These are phyloP conservation scores for Podospora pseudopauciseta DNA, from an alignment of 495 filamentous ascomycete genomes.

Conservation along the genomic window DNA sequence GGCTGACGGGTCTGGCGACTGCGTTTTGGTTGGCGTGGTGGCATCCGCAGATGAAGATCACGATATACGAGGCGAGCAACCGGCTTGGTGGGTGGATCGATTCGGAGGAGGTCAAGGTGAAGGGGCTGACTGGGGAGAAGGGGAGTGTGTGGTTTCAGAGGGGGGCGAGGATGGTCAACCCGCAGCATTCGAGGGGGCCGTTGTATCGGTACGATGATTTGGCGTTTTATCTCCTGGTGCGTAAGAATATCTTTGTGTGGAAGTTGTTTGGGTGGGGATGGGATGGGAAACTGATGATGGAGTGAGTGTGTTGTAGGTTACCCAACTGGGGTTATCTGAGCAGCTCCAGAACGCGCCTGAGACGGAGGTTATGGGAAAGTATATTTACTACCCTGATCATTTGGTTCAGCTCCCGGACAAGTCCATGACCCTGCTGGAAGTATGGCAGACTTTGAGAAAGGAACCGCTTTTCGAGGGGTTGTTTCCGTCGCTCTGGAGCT, in stretches of 20 bases:
- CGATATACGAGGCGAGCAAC: constrained; percentile 68
- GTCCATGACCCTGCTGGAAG: constrained; percentile 9
- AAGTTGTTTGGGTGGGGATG: too few relatives aligned
- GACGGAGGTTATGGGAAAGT: constrained; percentile 60
- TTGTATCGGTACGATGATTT: constrained; percentile 37
- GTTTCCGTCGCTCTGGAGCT: constrained; percentile 16
- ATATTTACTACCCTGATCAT: constrained; percentile 87
- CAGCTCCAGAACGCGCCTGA: constrained; percentile 51
- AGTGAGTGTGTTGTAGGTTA: constrained; percentile 47
- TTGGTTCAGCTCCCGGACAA: constrained; percentile 64
- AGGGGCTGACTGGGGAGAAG: constrained; percentile 39
- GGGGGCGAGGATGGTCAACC: constrained; percentile 76
- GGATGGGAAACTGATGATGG: too few relatives aligned
- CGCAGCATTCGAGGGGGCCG: constrained; percentile 24
- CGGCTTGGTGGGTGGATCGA: constrained; percentile 82
- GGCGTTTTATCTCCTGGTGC: constrained; percentile 43
- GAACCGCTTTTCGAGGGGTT: constrained; percentile 64
- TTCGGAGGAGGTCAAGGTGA: constrained; percentile 60
- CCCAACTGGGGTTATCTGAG: constrained; percentile 56
- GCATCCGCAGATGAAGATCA: constrained; percentile 57
- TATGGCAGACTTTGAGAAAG: constrained; percentile 8
- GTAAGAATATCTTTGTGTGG: background rate
- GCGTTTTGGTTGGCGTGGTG: constrained; percentile 68
- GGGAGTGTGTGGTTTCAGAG: constrained; percentile 70
- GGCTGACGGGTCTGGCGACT: constrained; percentile 82